These are phyloP conservation scores for Cercospora sp. DNA, from an alignment of 2,329 filamentous ascomycete species.

Conservation along the genomic window DNA sequence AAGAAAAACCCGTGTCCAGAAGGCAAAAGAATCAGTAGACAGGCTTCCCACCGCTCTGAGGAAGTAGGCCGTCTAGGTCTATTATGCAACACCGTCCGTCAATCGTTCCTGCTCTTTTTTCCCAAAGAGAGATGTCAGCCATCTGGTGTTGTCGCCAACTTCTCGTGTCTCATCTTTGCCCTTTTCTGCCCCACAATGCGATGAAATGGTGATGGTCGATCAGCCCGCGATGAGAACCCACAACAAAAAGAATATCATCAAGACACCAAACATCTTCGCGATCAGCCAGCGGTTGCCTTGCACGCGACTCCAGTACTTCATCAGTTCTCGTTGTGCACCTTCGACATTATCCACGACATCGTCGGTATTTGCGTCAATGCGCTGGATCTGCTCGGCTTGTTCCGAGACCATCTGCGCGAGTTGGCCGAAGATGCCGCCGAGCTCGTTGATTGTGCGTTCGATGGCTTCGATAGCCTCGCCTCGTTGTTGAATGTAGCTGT, in stretches of 20 bases:
- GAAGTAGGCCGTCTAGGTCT: neutral
- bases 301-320: slow-evolving; percentile 95
- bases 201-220: neutral
- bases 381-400: slow-evolving; percentile 95
- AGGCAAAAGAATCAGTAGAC: neutral
- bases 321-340: slow-evolving; percentile 86
- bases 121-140: neutral
- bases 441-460: slow-evolving; percentile 88
- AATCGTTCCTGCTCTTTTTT: neutral
- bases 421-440: slow-evolving; percentile 91
- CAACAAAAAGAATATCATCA: slow-evolving; percentile 72
- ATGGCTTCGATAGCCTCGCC: slow-evolving; percentile 97
- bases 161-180: neutral
- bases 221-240: slow-evolving; percentile 41
- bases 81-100: neutral
- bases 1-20: neutral
- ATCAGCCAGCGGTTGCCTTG: slow-evolving; percentile 95
- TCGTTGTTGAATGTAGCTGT: slow-evolving; percentile 87
- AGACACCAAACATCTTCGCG: slow-evolving; percentile 77
- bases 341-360: slow-evolving; percentile 98
- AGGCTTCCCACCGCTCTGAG: neutral
- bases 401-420: slow-evolving; percentile 95
- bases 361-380: slow-evolving; percentile 96
- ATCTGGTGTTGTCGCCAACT: neutral
- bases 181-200: neutral